phyloP scores from a whole-genome alignment of 1,284 basidiomycete species.

The Pseudozyma sp. region DNA sequence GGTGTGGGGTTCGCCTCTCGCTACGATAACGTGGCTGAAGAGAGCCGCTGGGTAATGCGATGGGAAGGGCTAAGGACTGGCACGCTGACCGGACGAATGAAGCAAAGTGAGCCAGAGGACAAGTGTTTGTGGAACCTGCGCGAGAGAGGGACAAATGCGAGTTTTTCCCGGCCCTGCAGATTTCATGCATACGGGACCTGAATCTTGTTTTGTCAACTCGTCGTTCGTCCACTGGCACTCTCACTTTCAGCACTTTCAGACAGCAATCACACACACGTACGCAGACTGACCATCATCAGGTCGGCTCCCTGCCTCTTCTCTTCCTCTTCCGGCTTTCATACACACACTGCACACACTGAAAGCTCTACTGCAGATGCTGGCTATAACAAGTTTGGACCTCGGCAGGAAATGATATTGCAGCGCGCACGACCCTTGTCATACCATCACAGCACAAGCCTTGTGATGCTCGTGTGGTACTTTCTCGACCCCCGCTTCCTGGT shows the following conservation, averaged over 20 bases:
- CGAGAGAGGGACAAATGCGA: slow-evolving; percentile 4
- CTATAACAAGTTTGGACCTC: not conserved
- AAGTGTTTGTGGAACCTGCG: not conserved
- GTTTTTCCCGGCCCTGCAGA: slow-evolving; percentile 42
- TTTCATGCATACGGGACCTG: slow-evolving; percentile 29
- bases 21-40: not conserved
- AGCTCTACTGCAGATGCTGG: too few species aligned
- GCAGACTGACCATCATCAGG: too few species aligned
- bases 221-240: not conserved
- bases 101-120: not conserved
- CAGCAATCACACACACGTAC: not conserved
- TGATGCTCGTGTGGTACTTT: too few species aligned
- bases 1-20: not conserved
- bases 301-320: not conserved
- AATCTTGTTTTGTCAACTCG: slow-evolving; percentile 8
- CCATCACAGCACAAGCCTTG: too few species aligned
- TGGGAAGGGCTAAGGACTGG: not conserved
- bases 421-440: too few species aligned
- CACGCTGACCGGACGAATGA: not conserved
- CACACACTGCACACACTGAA: too few species aligned
- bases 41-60: not conserved
- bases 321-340: not conserved
- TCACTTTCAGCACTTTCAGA: not conserved
- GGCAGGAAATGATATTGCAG: slow-evolving; percentile 9
- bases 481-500: too few species aligned